A percentile compares a stretch with the other conserved stretches of the same genome.
These are phyloP conservation scores for thale cress (Arabidopsis thaliana) DNA, from an alignment of 345 rosid genomes.

Conservation along the genomic window TAIR10.1 NC_003075.7:17135501-17136000, in stretches of 20 bases:
- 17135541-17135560: constrained; percentile 10
- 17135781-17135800: background rate
- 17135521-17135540: constrained; percentile 7
- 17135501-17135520: background rate
- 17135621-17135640: constrained; percentile 34
- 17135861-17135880: background rate
- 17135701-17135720: background rate
- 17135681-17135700: constrained; percentile 29
- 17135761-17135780: constrained; percentile 11
- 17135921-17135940: background rate
- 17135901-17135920: background rate
- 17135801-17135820: constrained; percentile 14
- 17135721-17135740: constrained; percentile 32
- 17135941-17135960: background rate
- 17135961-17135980: background rate
- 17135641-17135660: constrained; percentile 16
- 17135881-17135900: background rate
- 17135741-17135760: constrained; percentile 27
- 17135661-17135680: constrained; percentile 31
- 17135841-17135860: background rate
- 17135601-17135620: background rate
- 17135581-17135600: background rate
- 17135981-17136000: background rate
- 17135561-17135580: constrained; percentile 1
- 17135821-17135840: constrained; percentile 8